Evolutionary conservation across 306 rosid genomes (phyloP), one percentile per base, ranked within the genome.

Genomic region (Lathyrus oleraceus): DNA sequence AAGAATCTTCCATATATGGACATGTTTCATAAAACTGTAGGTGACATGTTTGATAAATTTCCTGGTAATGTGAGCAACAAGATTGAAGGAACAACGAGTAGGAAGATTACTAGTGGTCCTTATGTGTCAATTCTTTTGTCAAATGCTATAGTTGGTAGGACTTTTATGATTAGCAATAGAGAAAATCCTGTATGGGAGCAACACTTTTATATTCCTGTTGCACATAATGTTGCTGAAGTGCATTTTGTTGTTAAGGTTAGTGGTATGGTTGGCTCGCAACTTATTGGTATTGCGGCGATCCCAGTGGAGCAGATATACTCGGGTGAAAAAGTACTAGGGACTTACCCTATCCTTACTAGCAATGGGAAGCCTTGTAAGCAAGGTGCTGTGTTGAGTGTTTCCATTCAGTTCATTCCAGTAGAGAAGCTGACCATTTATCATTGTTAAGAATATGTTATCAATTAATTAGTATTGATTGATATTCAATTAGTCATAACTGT

Each of bases 131-230:
- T 94, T 68, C 77, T 87, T 45, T 74, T 91, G 14, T 12, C 82
- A 14, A 75, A 85, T 79, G 97, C 97, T 73, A 95, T 94, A 11
- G 69, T 91, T 80, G 99, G 92, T 61, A 87, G 97, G 78, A 94
- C 99, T 61, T 94, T 78, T 84, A 97, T 94, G 80, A 85, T 94
- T 69, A 88, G 89, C 88, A 94, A 94, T 72, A 75, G 69, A 48
- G 99, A 94, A 67, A 87, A 87, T 61, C 99, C 99, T 75, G 86
- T 83, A 54, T 94, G 99, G 99, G 85, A 39, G 71, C 97, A 91
- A 71, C n/a, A n/a, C n/a, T n/a, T n/a, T n/a, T n/a, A n/a, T n/a
- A n/a, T n/a, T n/a, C n/a, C n/a, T n/a, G n/a, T 94, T 23, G 99
- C 99, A 27, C 97, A 94, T 81, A 0, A n/a, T 71, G 88, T 89